These are phyloP conservation scores for Boletellus sp. DNA, from an alignment of 768 basidiomycete genomes.

Conservation along the genomic window DNA sequence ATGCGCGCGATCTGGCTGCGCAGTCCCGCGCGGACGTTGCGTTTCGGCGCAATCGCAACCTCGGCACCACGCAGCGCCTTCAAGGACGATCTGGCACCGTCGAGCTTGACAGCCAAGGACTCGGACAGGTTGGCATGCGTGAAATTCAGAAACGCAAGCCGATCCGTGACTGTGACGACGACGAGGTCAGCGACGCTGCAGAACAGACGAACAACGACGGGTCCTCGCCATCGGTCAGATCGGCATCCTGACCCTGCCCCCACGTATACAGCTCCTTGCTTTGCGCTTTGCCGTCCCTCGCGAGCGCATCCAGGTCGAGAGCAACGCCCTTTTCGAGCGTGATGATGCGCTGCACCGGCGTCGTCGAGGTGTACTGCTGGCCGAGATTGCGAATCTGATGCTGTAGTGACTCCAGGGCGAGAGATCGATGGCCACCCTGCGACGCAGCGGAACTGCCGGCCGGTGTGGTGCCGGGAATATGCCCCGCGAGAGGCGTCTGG, in stretches of 20 bases:
- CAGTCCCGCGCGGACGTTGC: conserved; percentile 55
- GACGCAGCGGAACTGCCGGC: conserved; percentile 35
- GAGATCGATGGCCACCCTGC: conserved; percentile 43
- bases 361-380: conserved; percentile 69
- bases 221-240: conserved; percentile 69
- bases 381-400: conserved; percentile 70
- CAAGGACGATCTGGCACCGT: conserved; percentile 59
- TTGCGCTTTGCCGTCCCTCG: conserved; percentile 63
- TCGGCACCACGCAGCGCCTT: conserved; percentile 77
- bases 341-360: conserved; percentile 73
- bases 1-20: conserved; percentile 59
- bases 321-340: conserved; percentile 75
- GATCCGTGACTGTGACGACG: conserved; percentile 62
- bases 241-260: conserved; percentile 69
- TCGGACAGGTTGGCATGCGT: conserved; percentile 64
- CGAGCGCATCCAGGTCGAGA: conserved; percentile 65
- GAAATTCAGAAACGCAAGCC: conserved; percentile 79
- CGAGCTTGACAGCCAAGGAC: conserved; percentile 58
- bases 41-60: conserved; percentile 52
- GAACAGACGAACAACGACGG: background rate
- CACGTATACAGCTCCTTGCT: conserved; percentile 86
- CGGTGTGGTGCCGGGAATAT: conserved; percentile 47
- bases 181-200: background rate
- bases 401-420: conserved; percentile 59
- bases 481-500: conserved; percentile 54